Evolutionary conservation across 345 rosid species (phyloP), one percentile per base, ranked within the genome.

Genomic region (Linum tenue): DNA sequence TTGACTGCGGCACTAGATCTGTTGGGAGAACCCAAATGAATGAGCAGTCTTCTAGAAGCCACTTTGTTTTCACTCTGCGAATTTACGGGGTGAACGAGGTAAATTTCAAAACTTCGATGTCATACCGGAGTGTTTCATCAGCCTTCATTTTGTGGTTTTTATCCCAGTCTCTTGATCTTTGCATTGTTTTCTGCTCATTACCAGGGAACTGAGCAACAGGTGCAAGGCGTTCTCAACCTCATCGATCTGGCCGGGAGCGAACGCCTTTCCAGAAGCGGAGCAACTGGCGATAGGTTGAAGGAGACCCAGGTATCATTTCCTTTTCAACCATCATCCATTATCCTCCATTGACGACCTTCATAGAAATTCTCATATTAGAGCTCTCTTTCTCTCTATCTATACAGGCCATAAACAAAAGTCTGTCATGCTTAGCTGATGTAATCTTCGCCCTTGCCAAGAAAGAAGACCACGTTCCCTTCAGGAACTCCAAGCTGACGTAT

Each of bases 201-300:
- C 65, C 66, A 95, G 97, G 80, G 76, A 68, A 95, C 97, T 42
- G 94, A 87, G 60, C 97, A 95, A 73, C 92, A 91, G 67, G 95
- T 91, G 12, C 96, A 95, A 77, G 99, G 99, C 7, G 92, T 94
- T 12, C 70, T 94, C 22, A 90, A 94, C 69, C 81, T 94, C 2
- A 94, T 94, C 51, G 99, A 94, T 73, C 88, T 94, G 22, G 99
- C 99, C 63, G 99, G 99, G 56, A 94, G 99, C 62, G 99, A 94
- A 80, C 79, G 99, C 9, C 84, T 94, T 8, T 94, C 96, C 15
- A 86, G 50, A 68, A 94, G 99, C 63, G 97, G 96, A 4, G 86
- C 97, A 42, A 94, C 92, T 14, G 99, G 99, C 41, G 97, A 94
- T 2, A 80, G 99, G 63, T 71, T 90, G 55, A 90, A 88, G 77